Conservation (phyloP, 495 filamentous ascomycete species). For the Evansstolkia leycettana region DNA sequence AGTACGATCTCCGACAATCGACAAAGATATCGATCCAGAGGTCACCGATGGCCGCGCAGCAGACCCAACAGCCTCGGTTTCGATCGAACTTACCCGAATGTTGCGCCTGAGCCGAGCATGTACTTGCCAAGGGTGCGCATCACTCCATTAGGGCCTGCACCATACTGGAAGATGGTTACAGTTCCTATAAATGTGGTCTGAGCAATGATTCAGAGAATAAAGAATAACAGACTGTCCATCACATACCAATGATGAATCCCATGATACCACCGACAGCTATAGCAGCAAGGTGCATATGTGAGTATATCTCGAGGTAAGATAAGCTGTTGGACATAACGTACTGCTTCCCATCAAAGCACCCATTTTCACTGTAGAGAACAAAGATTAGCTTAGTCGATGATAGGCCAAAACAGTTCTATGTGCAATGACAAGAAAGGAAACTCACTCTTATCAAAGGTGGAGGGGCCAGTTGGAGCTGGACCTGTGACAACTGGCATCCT, state of each 20-base stretch:
- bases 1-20: no score
- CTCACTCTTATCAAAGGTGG: conserved; percentile 87
- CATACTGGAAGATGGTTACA: conserved; percentile 88
- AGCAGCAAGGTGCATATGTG: neutral
- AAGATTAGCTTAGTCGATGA: conserved; percentile 19
- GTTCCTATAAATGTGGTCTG: conserved; percentile 47
- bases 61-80: no score
- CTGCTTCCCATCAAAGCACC: conserved; percentile 95
- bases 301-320: conserved; percentile 5
- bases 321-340: conserved; percentile 39
- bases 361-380: conserved; percentile 80
- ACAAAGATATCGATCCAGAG: no score
- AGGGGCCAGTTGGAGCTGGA: conserved; percentile 52
- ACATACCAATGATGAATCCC: conserved; percentile 89
- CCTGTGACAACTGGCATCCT: conserved; percentile 59
- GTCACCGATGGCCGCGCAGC: no score
- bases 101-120: conserved; percentile 93
- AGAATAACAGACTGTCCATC: neutral
- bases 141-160: conserved; percentile 84
- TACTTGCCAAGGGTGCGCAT: conserved; percentile 91
- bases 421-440: conserved; percentile 7
- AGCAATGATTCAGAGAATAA: conserved; percentile 2
- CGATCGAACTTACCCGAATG: conserved; percentile 64
- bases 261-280: conserved; percentile 89
- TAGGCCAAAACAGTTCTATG: no score